A percentile compares a stretch with the other conserved stretches of the same genome.
Evolutionary conservation across 176 grass and related monocot genomes (phyloP).

Genomic region (Carex pumila): DNA sequence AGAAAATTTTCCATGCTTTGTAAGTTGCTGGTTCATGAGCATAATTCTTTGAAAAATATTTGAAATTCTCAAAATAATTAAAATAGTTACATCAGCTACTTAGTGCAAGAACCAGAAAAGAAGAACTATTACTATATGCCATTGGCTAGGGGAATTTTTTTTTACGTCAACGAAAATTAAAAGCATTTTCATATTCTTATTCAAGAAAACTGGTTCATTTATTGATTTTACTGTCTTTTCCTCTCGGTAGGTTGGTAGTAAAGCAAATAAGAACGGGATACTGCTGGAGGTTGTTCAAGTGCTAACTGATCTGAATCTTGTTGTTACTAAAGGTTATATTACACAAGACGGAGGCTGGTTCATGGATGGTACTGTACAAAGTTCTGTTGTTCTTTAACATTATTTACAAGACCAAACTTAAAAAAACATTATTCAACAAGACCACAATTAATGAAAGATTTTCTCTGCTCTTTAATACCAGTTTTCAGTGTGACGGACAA

Average conservation of each 20-base stretch:
- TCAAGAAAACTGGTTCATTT: background rate
- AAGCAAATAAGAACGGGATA: conserved; percentile 74
- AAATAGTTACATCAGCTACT: background rate
- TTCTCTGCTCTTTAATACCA: conserved; percentile 8
- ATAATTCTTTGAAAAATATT: background rate
- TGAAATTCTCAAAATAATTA: background rate
- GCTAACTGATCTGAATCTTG: conserved; percentile 69
- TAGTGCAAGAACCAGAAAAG: background rate
- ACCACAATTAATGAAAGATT: conserved; percentile 9
- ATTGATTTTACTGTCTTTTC: background rate
- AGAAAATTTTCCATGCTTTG: background rate
- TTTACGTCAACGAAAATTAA: background rate
- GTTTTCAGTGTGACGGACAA: conserved; percentile 77
- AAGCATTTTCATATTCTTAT: background rate
- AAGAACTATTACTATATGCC: background rate
- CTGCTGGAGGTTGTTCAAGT: conserved; percentile 77
- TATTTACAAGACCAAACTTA: background rate
- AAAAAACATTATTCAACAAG: background rate
- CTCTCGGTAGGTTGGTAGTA: conserved; percentile 32
- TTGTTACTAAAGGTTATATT: conserved; percentile 70
- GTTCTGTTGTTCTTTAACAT: background rate
- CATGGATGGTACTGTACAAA: conserved; percentile 65
- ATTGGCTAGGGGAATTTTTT: background rate
- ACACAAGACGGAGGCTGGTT: conserved; percentile 73
- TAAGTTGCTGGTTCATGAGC: background rate